phyloP scores from a whole-genome alignment of 139 green algal species.

The Chlamydomonas schloesseri region DNA sequence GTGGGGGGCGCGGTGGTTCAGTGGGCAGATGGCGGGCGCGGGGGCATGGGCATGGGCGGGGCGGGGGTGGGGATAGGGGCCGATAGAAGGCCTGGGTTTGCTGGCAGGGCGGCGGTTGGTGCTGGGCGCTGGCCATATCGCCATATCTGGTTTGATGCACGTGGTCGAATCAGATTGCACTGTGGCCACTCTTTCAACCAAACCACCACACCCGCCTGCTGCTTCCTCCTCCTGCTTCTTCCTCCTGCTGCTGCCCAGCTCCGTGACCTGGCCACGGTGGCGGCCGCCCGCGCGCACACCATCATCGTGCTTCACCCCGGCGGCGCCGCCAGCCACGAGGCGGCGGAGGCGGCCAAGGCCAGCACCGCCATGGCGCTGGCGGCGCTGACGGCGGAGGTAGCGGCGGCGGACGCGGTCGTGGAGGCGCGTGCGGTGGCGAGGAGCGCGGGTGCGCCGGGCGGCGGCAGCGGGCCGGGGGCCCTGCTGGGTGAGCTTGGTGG shows the following conservation, averaged over 20 bases:
- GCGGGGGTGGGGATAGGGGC: too few relatives aligned
- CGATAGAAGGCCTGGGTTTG: too few relatives aligned
- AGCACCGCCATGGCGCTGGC: constrained; percentile 54
- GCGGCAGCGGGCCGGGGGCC: background rate
- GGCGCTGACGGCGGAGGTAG: constrained; percentile 22
- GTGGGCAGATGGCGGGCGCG: background rate
- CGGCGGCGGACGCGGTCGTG: background rate
- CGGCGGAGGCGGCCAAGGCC: constrained; percentile 53
- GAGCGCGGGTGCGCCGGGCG: background rate
- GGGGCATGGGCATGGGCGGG: too few relatives aligned
- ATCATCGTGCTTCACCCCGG: constrained; percentile 50
- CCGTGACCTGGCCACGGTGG: constrained; percentile 51
- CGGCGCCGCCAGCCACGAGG: constrained; percentile 10
- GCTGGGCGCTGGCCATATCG: too few relatives aligned
- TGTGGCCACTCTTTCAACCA: too few relatives aligned
- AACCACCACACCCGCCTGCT: too few relatives aligned
- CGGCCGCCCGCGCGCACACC: constrained; percentile 46
- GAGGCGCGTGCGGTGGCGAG: background rate
- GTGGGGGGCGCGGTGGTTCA: background rate
- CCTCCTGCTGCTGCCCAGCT: too few relatives aligned
- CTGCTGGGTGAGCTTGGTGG: background rate
- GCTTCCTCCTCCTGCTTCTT: too few relatives aligned
- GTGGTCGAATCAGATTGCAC: too few relatives aligned
- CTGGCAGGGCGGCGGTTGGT: too few relatives aligned
- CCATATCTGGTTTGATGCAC: too few relatives aligned